These are phyloP conservation scores for Saturnispora dispora DNA, from an alignment of 805 yeast genomes.

Conservation along the genomic window DNA sequence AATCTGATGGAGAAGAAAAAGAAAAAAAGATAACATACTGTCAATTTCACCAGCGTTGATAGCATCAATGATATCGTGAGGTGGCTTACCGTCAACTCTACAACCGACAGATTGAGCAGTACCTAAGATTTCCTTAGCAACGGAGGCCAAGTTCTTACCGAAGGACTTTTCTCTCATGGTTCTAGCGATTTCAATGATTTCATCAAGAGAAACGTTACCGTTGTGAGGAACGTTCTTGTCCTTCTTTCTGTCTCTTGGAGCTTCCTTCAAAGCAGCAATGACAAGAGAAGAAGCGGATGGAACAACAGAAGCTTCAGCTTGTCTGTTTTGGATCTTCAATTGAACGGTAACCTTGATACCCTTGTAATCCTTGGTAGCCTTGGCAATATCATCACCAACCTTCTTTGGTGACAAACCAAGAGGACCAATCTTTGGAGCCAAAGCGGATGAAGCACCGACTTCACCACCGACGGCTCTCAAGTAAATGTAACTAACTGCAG, in stretches of 20 bases:
- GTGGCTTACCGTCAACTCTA: conserved; percentile 98
- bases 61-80: conserved; percentile 97
- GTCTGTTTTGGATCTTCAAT: conserved; percentile 99
- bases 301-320: conserved; percentile 96
- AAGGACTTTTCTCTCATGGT: conserved; percentile 95
- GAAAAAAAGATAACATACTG: conserved; percentile 27
- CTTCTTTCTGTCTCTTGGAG: conserved; percentile 99
- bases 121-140: conserved; percentile 97
- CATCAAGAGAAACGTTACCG: conserved; percentile 97
- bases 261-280: conserved; percentile 98
- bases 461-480: conserved; percentile 99
- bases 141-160: conserved; percentile 95
- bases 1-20: neutral
- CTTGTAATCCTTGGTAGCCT: conserved; percentile 98
- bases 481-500: conserved; percentile 96
- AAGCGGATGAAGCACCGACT: conserved; percentile 98
- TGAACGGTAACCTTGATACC: conserved; percentile 99
- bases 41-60: conserved; percentile 98
- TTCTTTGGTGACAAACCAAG: conserved; percentile 99
- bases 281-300: conserved; percentile 99
- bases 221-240: conserved; percentile 99
- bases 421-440: conserved; percentile 99
- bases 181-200: conserved; percentile 95
- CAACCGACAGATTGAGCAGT: conserved; percentile 99
- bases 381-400: conserved; percentile 99